phyloP scores from a whole-genome alignment of 1,284 basidiomycete genomes.

The Volvariella surrecta region DNA sequence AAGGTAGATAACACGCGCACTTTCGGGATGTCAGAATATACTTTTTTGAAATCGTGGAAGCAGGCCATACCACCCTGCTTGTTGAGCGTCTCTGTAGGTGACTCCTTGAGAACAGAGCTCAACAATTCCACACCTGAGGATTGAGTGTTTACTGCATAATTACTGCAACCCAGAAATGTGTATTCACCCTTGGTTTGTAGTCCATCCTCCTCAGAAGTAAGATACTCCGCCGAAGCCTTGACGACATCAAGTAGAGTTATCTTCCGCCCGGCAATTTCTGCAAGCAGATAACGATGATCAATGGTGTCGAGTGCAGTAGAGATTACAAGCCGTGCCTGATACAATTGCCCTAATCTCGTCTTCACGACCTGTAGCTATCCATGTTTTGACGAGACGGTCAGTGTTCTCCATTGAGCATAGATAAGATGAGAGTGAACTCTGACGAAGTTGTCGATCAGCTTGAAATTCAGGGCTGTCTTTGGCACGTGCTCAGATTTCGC shows the following conservation, averaged over 20 bases:
- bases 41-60: slow-evolving; percentile 7
- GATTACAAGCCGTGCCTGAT: slow-evolving; percentile 33
- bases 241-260: slow-evolving; percentile 77
- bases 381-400: slow-evolving; percentile 56
- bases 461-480: neutral
- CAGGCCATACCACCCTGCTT: slow-evolving; percentile 66
- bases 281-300: slow-evolving; percentile 12
- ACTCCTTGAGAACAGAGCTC: slow-evolving; percentile 53
- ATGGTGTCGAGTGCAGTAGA: slow-evolving; percentile 5
- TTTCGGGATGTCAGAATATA: slow-evolving; percentile 21
- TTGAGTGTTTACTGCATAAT: slow-evolving; percentile 4
- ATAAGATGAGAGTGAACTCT: neutral
- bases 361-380: slow-evolving; percentile 59
- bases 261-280: slow-evolving; percentile 59
- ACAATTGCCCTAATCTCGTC: slow-evolving; percentile 54
- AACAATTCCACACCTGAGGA: slow-evolving; percentile 68
- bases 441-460: neutral
- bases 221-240: slow-evolving; percentile 77
- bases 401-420: slow-evolving; percentile 22
- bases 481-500: neutral
- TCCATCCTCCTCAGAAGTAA: slow-evolving; percentile 80
- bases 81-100: slow-evolving; percentile 62
- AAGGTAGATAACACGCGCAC: slow-evolving; percentile 80
- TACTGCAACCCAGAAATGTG: slow-evolving; percentile 1
- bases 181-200: slow-evolving; percentile 66